Evolutionary conservation across 2,329 filamentous ascomycete species (phyloP).

Genomic region (Hypocreales sp.): DNA sequence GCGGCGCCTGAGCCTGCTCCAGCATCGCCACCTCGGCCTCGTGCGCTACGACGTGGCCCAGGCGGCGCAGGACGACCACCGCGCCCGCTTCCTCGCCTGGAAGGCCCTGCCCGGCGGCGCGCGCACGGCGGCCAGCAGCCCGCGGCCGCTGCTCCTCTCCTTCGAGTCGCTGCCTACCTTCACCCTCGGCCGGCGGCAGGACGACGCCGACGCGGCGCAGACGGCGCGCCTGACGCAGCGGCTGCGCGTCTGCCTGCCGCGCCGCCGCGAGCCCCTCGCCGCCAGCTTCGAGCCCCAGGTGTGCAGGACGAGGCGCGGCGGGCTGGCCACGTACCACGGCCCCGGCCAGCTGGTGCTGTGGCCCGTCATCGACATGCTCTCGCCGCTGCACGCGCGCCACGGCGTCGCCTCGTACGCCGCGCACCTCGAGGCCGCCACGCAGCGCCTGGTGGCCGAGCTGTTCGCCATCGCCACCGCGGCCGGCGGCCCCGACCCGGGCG

Average conservation of each 20-base stretch:
- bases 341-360: constrained; percentile 90
- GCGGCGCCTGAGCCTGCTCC: constrained; percentile 8
- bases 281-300: constrained; percentile 38
- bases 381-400: constrained; percentile 36
- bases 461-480: constrained; percentile 43
- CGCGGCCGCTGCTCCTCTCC: constrained; percentile 59
- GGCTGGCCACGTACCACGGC: constrained; percentile 88
- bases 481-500: constrained; percentile 66
- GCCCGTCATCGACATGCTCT: constrained; percentile 69
- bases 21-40: constrained; percentile 9
- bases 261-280: constrained; percentile 13
- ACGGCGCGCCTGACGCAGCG: constrained; percentile 25
- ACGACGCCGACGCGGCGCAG: constrained; percentile 28
- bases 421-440: constrained; percentile 62
- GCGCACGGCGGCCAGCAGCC: constrained; percentile 20
- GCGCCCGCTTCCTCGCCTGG: constrained; percentile 17
- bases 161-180: constrained; percentile 75
- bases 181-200: constrained; percentile 76
- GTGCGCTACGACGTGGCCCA: constrained; percentile 16
- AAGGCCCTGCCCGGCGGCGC: constrained; percentile 11
- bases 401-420: constrained; percentile 64
- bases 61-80: constrained; percentile 16
- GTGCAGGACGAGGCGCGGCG: constrained; percentile 61
- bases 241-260: constrained; percentile 15
- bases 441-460: constrained; percentile 38